A percentile compares a stretch with the other conserved stretches of the same genome.
Conservation (phyloP, 768 basidiomycete species). For the Suillus brevipes region DNA sequence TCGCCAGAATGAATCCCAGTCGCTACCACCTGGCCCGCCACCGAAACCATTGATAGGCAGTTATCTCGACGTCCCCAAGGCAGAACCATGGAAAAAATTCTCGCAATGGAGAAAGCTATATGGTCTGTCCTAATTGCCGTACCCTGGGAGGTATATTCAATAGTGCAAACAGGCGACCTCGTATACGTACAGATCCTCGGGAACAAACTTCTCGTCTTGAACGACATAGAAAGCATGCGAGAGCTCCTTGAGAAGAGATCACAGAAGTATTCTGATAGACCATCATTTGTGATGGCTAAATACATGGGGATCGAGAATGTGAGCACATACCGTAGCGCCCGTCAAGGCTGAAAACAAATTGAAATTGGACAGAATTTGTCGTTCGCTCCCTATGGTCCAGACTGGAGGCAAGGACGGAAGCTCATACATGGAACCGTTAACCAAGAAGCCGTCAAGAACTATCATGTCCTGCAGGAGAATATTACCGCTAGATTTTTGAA, state of each 20-base stretch:
- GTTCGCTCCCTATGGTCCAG: conserved; percentile 17
- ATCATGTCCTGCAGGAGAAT: conserved; percentile 9
- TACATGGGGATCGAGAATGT: conserved; percentile 10
- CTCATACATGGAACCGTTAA: conserved; percentile 4
- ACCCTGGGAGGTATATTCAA: neutral
- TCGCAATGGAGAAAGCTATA: conserved; percentile 21
- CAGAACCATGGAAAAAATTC: conserved; percentile 25
- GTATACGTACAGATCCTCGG: conserved; percentile 18
- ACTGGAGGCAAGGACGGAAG: conserved; percentile 15
- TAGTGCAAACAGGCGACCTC: conserved; percentile 14
- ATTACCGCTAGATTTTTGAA: conserved; percentile 6
- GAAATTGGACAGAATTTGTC: conserved; percentile 1
- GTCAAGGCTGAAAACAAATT: neutral
- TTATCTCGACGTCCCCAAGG: conserved; percentile 22
- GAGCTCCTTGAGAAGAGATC: conserved; percentile 34
- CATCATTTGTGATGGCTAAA: conserved; percentile 12
- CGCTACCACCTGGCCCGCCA: conserved; percentile 32
- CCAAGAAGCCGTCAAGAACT: conserved; percentile 10
- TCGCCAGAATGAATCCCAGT: neutral
- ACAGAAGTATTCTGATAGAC: conserved; percentile 20
- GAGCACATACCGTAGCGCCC: neutral
- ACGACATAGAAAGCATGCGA: conserved; percentile 26
- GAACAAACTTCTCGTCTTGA: conserved; percentile 19
- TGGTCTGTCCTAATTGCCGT: conserved; percentile 6
- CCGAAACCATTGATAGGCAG: conserved; percentile 28